These are phyloP conservation scores for Cicer cuneatum DNA, from an alignment of 306 rosid genomes.

Conservation along the genomic window DNA sequence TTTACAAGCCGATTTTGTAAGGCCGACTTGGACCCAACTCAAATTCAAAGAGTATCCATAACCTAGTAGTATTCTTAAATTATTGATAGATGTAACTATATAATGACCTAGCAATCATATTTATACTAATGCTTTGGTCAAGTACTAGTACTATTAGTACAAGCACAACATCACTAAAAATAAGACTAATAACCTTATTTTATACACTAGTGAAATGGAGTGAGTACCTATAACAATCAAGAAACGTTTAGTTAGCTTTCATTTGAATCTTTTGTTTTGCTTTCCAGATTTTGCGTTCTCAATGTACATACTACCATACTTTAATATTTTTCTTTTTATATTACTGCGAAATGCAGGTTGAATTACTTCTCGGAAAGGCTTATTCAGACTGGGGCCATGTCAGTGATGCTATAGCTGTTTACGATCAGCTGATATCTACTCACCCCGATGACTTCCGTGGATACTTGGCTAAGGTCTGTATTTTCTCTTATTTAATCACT, in stretches of 20 bases:
- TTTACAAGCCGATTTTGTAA: no score
- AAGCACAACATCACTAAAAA: not conserved
- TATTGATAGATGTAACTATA: not conserved
- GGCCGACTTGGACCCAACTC: no score
- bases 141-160: not conserved
- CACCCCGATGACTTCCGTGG: slow-evolving; percentile 90
- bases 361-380: slow-evolving; percentile 94
- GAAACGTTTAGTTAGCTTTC: slow-evolving; percentile 21
- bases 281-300: slow-evolving; percentile 38
- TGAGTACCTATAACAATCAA: slow-evolving; percentile 3
- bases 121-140: not conserved
- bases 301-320: slow-evolving; percentile 7
- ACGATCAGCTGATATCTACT: slow-evolving; percentile 75
- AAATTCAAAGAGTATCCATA: not conserved
- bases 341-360: slow-evolving; percentile 64
- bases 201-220: not conserved
- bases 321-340: not conserved
- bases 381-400: slow-evolving; percentile 95
- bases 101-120: not conserved
- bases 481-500: slow-evolving; percentile 19
- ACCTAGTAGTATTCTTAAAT: not conserved
- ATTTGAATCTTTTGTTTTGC: slow-evolving; percentile 12
- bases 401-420: slow-evolving; percentile 88
- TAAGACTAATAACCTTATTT: slow-evolving; percentile 10
- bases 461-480: slow-evolving; percentile 85